Base-by-base conservation (phyloP, 805 yeast genomes). In the Wickerhamia fluorescens region DNA sequence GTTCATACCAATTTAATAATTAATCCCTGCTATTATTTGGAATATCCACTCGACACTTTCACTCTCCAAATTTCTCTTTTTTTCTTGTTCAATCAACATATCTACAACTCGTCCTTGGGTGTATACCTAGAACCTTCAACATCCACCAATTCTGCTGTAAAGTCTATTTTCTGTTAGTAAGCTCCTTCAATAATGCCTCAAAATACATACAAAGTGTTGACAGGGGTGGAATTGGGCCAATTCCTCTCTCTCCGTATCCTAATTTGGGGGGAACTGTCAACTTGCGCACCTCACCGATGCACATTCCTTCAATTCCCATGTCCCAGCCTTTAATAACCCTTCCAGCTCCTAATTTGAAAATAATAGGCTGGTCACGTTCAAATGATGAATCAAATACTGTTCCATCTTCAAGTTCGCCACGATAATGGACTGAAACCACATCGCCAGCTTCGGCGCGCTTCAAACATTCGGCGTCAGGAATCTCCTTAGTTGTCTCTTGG, bases 261-360 rank as follows among this genome's bases (percentile, higher is more conserved):
- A 85, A 54, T 18, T 69, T 66, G 5, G 94, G 70, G 26, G 96
- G 95, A 49, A 88, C 84, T 16, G 75, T 71, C 43, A 87, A 64
- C 42, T 71, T 78, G 50, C 96, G 72, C 60, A 78, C 67, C 55
- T 87, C 96, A 25, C 95, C 95, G 52, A 84, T 63, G 57, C 96
- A 87, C 94, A 83, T 83, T 23, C 49, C 53, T 19, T 46, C 43
- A 28, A 86, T 59, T 23, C 96, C 96, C 56, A 78, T 74, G 39
- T 87, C 96, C 96, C 96, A 87, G 35, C 96, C 96, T 36, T 66
- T 49, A 48, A 87, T 87, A 18, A 87, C 96, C 45, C 72, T 78
- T 4, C 94, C 88, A 15, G 56, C 53, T 23, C 96, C 96, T 30
- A 88, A 58, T n/a, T 56, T 56, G 56, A 87, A 87, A 23, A 66